Conservation (phyloP, 148 eudicot species). For the Cornus kousa region DNA sequence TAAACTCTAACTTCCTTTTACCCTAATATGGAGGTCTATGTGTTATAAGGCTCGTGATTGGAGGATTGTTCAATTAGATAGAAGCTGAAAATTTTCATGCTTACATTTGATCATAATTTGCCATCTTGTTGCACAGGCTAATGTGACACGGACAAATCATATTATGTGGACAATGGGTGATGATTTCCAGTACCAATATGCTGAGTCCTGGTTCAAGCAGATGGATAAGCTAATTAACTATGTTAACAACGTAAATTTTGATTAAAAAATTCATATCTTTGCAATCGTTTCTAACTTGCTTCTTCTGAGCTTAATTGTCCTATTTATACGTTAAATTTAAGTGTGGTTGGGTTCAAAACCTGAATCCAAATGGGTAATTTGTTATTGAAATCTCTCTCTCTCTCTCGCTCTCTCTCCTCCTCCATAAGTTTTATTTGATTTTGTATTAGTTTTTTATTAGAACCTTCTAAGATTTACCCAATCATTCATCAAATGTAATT, state of each 20-base stretch:
- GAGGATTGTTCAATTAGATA: not conserved
- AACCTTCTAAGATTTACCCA: not conserved
- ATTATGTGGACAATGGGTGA: conserved; percentile 99
- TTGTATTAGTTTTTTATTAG: too few species aligned
- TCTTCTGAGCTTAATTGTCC: conserved; percentile 1
- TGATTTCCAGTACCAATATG: conserved; percentile 84
- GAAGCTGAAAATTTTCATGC: not conserved
- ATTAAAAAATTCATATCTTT: not conserved
- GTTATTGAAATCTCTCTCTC: not conserved
- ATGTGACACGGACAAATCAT: conserved; percentile 77
- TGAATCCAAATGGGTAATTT: too few species aligned
- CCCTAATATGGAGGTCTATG: not conserved
- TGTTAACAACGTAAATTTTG: conserved; percentile 61
- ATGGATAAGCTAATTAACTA: conserved; percentile 90
- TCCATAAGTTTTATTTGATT: not conserved
- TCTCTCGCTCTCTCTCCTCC: not conserved
- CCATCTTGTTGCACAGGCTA: conserved; percentile 44
- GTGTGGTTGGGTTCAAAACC: not conserved
- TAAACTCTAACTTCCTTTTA: conserved; percentile 15
- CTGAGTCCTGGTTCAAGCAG: conserved; percentile 92
- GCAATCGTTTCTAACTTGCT: not conserved
- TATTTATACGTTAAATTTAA: not conserved
- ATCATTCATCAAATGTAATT: too few species aligned
- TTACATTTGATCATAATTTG: not conserved
- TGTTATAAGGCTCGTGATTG: not conserved